Evolutionary conservation across 2,329 filamentous ascomycete species (phyloP).

Genomic region (Colletotrichum ledebouriae): DNA sequence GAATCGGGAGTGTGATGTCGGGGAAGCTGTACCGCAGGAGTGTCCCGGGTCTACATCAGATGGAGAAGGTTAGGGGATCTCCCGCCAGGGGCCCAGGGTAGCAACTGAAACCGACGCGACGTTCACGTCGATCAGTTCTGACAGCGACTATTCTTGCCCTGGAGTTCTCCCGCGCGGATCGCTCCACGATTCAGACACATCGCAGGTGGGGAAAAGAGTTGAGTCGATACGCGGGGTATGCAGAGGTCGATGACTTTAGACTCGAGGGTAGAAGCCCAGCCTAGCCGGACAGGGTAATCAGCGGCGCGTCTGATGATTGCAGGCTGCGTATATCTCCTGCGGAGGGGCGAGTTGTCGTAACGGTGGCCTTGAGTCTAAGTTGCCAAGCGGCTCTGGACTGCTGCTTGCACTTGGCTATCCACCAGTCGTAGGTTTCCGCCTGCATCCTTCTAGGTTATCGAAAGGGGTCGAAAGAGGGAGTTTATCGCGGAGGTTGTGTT

Average conservation of each 20-base stretch:
- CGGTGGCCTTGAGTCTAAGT: background rate
- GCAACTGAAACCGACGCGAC: background rate
- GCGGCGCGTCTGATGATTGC: background rate
- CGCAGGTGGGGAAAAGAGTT: background rate
- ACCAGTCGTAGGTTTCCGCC: background rate
- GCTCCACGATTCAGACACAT: background rate
- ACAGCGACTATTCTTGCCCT: slow-evolving; percentile 29
- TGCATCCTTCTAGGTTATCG: background rate
- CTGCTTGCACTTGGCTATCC: background rate
- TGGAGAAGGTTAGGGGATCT: background rate
- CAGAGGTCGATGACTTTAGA: slow-evolving; percentile 18
- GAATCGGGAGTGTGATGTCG: background rate
- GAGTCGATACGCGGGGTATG: slow-evolving; percentile 1
- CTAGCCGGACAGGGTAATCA: slow-evolving; percentile 10
- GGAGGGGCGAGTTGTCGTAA: slow-evolving; percentile 11
- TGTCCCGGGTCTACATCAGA: slow-evolving; percentile 11
- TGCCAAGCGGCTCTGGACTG: slow-evolving; percentile 27
- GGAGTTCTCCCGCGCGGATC: background rate
- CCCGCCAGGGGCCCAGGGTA: background rate
- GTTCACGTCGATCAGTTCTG: slow-evolving; percentile 8
- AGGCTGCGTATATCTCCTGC: slow-evolving; percentile 38
- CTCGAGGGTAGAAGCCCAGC: background rate
- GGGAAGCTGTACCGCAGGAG: background rate
- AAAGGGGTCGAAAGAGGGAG: background rate
- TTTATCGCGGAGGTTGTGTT: background rate